Base-by-base conservation (phyloP, 371 early-diverging fungal genomes). In the Actinomortierella wolfii region DNA sequence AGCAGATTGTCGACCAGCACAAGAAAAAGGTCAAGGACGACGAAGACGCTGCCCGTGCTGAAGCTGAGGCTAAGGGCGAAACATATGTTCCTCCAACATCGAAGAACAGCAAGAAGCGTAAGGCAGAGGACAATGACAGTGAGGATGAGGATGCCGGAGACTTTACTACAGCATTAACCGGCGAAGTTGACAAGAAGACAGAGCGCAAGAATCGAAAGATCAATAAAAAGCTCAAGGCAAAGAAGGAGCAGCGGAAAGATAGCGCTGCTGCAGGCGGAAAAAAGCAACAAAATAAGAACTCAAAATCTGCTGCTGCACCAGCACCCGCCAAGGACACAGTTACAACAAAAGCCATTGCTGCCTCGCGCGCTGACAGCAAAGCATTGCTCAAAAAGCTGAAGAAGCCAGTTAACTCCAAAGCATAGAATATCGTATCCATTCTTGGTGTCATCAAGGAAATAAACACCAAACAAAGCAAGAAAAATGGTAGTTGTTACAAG, bases 61-160 rank as follows among this genome's bases (percentile, higher is more conserved):
- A 78, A 54, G 78, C 80, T 25, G 66, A 78, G 39, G 67, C 66
- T 26, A 68, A 76, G 25, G 76, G 76, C 9, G 59, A 78, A 18
- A 54, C 55, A n/a, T 54, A 75, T 21, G 70, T 70, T 18, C 51
- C 61, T 18, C 57, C 62, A 55, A 70, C 61, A 64, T 61, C 54
- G 41, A 70, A 70, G 58, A n/a, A n/a, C n/a, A n/a, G n/a, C n/a
- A 57, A 54, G 48, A 29, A 28, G 24, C 28, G 58, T 9, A 59
- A 58, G 39, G 48, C 56, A 29, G 43, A 21, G 6, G 57, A 56
- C 5, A 20, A 57, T 28, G 70, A 70, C 26, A 44, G 51, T 9
- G 65, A 75, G 48, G 64, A 68, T 57, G 78, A 79, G 34, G 60
- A 63, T 45, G 25, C 57, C 3, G 58, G 39, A 1, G 76, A 75